Conservation (phyloP, 805 yeast genomes). For the Cyberlindnera amylophila region DNA sequence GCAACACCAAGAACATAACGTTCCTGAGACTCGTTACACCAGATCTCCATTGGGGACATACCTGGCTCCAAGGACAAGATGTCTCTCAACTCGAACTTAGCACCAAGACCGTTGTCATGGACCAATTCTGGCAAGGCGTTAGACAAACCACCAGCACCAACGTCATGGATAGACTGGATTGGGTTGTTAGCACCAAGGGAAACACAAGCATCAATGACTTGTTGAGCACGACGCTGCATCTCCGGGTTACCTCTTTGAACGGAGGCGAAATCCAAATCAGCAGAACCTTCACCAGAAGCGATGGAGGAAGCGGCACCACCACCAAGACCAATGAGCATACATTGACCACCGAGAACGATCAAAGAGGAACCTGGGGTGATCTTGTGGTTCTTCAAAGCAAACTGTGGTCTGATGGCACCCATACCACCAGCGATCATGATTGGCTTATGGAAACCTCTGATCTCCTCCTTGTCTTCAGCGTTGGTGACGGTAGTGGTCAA, state of each 20-base stretch:
- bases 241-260: slow-evolving; percentile 99
- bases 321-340: slow-evolving; percentile 97
- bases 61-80: slow-evolving; percentile 91
- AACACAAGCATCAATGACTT: slow-evolving; percentile 92
- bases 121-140: slow-evolving; percentile 97
- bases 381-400: slow-evolving; percentile 80
- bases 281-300: slow-evolving; percentile 95
- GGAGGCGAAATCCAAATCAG: slow-evolving; percentile 94
- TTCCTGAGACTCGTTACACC: slow-evolving; percentile 99
- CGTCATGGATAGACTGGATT: slow-evolving; percentile 94
- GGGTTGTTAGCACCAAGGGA: slow-evolving; percentile 75
- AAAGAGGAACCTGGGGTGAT: slow-evolving; percentile 90
- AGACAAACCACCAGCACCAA: slow-evolving; percentile 98
- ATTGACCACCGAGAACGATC: slow-evolving; percentile 95
- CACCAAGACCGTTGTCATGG: slow-evolving; percentile 96
- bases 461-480: slow-evolving; percentile 58
- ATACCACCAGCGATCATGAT: slow-evolving; percentile 99
- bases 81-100: slow-evolving; percentile 84
- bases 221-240: slow-evolving; percentile 98
- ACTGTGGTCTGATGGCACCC: slow-evolving; percentile 92
- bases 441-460: slow-evolving; percentile 97
- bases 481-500: slow-evolving; percentile 74
- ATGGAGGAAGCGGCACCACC: slow-evolving; percentile 99
- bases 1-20: slow-evolving; percentile 93
- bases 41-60: slow-evolving; percentile 99